Evolutionary conservation across 139 green algal species (phyloP).

Genomic region (Haematococcus lacustris): DNA sequence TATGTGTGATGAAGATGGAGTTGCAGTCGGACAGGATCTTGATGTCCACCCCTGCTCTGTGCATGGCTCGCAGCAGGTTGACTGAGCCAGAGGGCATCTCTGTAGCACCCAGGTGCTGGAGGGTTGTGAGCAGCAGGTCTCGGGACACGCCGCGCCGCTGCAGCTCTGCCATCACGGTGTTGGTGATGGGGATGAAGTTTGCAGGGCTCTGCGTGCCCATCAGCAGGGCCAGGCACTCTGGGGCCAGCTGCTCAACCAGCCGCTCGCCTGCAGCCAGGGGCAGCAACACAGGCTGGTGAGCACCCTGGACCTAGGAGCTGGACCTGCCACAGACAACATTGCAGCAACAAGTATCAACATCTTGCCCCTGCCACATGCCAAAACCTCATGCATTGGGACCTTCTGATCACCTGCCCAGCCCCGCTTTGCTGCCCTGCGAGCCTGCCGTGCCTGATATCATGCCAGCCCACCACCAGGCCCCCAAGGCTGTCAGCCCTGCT

Average conservation of each 20-base stretch:
- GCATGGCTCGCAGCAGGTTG: constrained; percentile 33
- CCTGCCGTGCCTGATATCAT: neutral
- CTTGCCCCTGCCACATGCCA: neutral
- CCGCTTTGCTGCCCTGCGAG: neutral
- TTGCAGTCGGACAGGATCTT: constrained; percentile 70
- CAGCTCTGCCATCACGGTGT: constrained; percentile 63
- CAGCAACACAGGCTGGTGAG: neutral
- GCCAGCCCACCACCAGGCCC: neutral
- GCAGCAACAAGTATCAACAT: neutral
- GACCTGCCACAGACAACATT: neutral
- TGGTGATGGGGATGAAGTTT: constrained; percentile 76
- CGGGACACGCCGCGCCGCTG: constrained; percentile 58
- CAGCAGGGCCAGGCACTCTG: constrained; percentile 74
- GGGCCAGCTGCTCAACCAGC: constrained; percentile 62
- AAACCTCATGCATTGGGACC: neutral
- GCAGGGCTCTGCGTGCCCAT: constrained; percentile 43
- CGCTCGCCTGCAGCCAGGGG: constrained; percentile 35
- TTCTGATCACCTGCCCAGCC: neutral
- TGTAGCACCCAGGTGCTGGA: constrained; percentile 48
- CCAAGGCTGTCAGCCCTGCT: neutral
- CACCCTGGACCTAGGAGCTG: neutral
- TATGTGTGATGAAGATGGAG: constrained; percentile 63
- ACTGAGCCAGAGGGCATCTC: constrained; percentile 47
- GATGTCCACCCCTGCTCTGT: constrained; percentile 28
- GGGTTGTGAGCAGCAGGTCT: constrained; percentile 46